A percentile compares a stretch with the other conserved stretches of the same genome.
Conservation (phyloP, 2,329 filamentous ascomycete genomes). For the Magnaporthiopsis rhizophila region DNA sequence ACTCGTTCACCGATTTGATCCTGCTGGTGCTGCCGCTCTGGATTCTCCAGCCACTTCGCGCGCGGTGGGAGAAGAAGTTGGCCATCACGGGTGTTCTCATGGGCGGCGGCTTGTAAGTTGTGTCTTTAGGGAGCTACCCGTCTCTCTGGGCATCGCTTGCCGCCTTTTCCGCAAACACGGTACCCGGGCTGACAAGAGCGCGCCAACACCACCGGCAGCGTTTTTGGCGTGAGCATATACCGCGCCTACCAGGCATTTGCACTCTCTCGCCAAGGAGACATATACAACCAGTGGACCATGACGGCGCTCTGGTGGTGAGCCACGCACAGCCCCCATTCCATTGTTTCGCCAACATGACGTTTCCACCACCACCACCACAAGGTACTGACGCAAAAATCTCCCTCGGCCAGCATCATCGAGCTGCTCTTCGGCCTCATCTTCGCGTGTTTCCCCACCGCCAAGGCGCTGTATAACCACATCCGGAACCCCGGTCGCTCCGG, state of each 20-base stretch:
- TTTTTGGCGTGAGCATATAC: constrained; percentile 4
- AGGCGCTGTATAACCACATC: constrained; percentile 23
- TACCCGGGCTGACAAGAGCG: not conserved
- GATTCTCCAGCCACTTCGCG: not conserved
- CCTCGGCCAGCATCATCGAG: not conserved
- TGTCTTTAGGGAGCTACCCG: not conserved
- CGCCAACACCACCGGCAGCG: not conserved
- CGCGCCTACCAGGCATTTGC: not conserved
- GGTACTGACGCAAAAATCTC: not conserved
- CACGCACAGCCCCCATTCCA: no score
- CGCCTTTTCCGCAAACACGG: not conserved
- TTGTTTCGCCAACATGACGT: no score
- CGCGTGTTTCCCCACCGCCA: not conserved
- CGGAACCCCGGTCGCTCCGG: no score
- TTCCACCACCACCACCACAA: no score
- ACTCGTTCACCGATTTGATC: not conserved
- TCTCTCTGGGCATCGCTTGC: no score
- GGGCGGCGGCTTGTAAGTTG: constrained; percentile 4
- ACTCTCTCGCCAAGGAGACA: not conserved
- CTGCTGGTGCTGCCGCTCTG: constrained; percentile 2
- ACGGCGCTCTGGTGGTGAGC: not conserved
- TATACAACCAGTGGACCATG: not conserved
- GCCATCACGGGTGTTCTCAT: not conserved
- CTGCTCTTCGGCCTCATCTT: not conserved
- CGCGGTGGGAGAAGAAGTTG: not conserved